phyloP scores from a whole-genome alignment of 2,329 filamentous ascomycete species.

The Colletotrichum sp. region DNA sequence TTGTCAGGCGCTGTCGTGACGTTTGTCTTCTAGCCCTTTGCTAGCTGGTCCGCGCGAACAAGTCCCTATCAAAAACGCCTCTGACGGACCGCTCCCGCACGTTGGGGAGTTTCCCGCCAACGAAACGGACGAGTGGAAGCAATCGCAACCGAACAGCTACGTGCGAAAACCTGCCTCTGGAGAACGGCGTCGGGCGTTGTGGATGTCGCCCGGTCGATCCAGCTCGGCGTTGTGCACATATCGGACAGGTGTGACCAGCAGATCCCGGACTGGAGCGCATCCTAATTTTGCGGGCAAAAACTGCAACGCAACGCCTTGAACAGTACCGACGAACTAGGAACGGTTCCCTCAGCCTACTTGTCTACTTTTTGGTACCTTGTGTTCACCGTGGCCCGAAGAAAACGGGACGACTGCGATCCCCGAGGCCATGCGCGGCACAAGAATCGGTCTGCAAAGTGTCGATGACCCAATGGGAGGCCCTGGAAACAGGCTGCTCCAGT shows the following conservation, averaged over 20 bases:
- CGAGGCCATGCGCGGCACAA: neutral
- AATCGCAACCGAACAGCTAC: neutral
- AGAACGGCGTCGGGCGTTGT: neutral
- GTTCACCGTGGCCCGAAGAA: neutral
- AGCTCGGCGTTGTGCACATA: neutral
- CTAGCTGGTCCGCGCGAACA: neutral
- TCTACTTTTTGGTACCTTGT: neutral
- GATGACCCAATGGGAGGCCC: neutral
- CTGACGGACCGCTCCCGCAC: neutral
- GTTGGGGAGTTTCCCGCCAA: neutral
- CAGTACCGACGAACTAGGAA: neutral
- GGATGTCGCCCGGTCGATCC: neutral
- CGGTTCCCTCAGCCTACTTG: neutral
- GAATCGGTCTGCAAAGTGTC: neutral
- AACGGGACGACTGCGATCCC: neutral
- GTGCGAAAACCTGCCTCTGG: neutral
- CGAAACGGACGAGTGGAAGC: neutral
- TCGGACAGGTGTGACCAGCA: neutral
- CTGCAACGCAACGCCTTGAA: neutral
- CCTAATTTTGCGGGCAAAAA: neutral
- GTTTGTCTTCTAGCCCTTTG: neutral
- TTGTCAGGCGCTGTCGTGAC: neutral
- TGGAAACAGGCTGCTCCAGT: neutral
- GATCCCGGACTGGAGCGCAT: constrained; percentile 1
- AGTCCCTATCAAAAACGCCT: neutral